phyloP scores from a whole-genome alignment of 2,329 filamentous ascomycete genomes.

The Claviceps paspali region DNA sequence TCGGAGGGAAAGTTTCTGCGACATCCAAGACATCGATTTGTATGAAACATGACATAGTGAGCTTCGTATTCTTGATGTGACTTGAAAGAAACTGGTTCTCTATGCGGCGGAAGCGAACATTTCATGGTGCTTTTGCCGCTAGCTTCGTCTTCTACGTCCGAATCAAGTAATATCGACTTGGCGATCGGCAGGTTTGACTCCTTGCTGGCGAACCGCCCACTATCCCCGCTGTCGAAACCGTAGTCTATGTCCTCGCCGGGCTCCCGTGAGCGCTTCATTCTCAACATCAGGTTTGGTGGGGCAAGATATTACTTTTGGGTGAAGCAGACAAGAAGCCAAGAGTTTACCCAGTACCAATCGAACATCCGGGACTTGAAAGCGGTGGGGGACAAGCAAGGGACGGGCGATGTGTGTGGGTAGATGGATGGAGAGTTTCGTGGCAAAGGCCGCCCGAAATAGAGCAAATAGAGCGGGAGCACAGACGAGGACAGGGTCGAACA shows the following conservation, averaged over 20 bases:
- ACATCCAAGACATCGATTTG: slow-evolving; percentile 75
- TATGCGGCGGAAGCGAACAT: slow-evolving; percentile 72
- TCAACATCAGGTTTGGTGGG: slow-evolving; percentile 7
- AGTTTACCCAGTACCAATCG: background rate
- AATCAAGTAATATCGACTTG: slow-evolving; percentile 48
- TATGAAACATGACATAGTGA: slow-evolving; percentile 70
- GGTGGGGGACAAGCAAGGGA: background rate
- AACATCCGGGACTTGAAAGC: background rate
- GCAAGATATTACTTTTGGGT: slow-evolving; percentile 6
- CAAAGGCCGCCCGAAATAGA: too few relatives aligned
- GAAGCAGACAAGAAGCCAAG: background rate
- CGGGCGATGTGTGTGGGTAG: too few relatives aligned
- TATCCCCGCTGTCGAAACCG: slow-evolving; percentile 8
- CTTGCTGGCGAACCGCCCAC: slow-evolving; percentile 7
- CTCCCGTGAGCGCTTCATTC: slow-evolving; percentile 51
- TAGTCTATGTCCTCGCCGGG: slow-evolving; percentile 30
- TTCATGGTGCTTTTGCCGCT: slow-evolving; percentile 42
- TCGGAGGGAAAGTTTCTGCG: slow-evolving; percentile 75
- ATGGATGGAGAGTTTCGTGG: too few relatives aligned
- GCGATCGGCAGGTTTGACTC: slow-evolving; percentile 16
- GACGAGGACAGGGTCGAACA: too few relatives aligned
- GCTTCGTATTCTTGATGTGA: slow-evolving; percentile 71
- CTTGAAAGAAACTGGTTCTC: slow-evolving; percentile 51
- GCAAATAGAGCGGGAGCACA: too few relatives aligned
- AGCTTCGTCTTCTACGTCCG: slow-evolving; percentile 17